These are phyloP conservation scores for Phytophthora pistaciae DNA, from an alignment of 352 stramenopile species.

Conservation along the genomic window DNA sequence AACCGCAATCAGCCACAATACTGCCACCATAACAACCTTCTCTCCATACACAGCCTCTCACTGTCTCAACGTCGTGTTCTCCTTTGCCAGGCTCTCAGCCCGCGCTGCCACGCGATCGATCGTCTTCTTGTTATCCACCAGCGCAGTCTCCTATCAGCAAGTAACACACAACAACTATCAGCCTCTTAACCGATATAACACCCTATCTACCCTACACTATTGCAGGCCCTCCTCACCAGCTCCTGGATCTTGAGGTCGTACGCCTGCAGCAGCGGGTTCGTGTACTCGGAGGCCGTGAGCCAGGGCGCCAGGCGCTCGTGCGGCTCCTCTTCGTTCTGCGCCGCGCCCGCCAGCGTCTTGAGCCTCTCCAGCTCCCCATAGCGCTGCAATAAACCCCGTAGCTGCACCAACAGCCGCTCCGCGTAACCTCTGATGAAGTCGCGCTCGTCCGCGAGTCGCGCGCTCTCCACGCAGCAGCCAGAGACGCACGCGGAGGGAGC, in stretches of 20 bases:
- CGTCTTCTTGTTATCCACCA: slow-evolving; percentile 69
- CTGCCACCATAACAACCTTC: neutral
- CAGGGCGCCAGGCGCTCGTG: slow-evolving; percentile 52
- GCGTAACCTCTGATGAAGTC: slow-evolving; percentile 74
- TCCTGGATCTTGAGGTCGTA: slow-evolving; percentile 86
- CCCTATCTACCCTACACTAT: too few species aligned
- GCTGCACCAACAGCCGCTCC: slow-evolving; percentile 69
- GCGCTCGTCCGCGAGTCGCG: slow-evolving; percentile 66
- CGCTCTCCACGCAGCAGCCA: slow-evolving; percentile 51
- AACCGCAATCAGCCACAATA: neutral
- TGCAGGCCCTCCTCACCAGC: slow-evolving; percentile 45
- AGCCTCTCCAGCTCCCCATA: slow-evolving; percentile 82
- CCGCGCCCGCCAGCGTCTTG: slow-evolving; percentile 53
- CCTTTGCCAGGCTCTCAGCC: slow-evolving; percentile 62
- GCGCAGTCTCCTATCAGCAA: slow-evolving; percentile 44
- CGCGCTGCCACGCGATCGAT: slow-evolving; percentile 59
- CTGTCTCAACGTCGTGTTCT: slow-evolving; percentile 78
- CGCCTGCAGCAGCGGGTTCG: slow-evolving; percentile 75
- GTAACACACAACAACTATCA: neutral
- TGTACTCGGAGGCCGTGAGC: slow-evolving; percentile 77
- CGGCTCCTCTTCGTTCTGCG: slow-evolving; percentile 21
- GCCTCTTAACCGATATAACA: too few species aligned
- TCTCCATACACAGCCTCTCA: slow-evolving; percentile 22
- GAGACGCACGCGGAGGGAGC: slow-evolving; percentile 7
- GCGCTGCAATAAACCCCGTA: slow-evolving; percentile 66